These are phyloP conservation scores for Salix exigua DNA, from an alignment of 345 rosid genomes.

Conservation along the genomic window DNA sequence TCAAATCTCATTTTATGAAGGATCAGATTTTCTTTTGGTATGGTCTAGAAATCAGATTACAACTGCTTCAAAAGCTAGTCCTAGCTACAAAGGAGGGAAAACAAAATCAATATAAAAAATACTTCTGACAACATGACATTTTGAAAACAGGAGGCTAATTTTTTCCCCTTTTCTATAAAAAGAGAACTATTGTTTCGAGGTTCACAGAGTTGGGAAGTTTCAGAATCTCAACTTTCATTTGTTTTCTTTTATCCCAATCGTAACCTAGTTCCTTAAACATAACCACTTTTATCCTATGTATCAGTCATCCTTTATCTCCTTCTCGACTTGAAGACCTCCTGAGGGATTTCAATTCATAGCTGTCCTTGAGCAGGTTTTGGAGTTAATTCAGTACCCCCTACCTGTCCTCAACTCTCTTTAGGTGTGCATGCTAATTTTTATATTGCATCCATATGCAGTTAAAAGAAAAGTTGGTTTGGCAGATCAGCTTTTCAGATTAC, in stretches of 20 bases:
- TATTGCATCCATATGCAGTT: not conserved
- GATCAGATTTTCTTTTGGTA: not conserved
- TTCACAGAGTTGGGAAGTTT: not conserved
- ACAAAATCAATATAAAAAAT: not conserved
- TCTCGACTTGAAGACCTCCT: not conserved
- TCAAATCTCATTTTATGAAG: not conserved
- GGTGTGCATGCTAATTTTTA: not conserved
- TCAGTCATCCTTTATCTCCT: not conserved
- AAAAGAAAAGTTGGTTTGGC: not conserved
- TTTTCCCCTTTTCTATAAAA: not conserved
- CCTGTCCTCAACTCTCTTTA: not conserved
- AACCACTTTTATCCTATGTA: not conserved
- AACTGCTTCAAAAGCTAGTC: not conserved
- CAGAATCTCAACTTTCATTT: not conserved
- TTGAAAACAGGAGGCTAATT: not conserved
- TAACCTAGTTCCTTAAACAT: not conserved
- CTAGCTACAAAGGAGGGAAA: not conserved
- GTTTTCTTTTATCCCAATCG: not conserved
- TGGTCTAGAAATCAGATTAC: not conserved
- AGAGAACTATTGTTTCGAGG: not conserved
- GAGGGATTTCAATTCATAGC: not conserved
- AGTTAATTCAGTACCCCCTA: not conserved
- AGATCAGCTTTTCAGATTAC: not conserved
- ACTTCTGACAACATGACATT: not conserved
- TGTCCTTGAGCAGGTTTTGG: not conserved